phyloP scores from a whole-genome alignment of 2,329 filamentous ascomycete species.

The Ophiocordyceps polyrhachis-furcata region DNA sequence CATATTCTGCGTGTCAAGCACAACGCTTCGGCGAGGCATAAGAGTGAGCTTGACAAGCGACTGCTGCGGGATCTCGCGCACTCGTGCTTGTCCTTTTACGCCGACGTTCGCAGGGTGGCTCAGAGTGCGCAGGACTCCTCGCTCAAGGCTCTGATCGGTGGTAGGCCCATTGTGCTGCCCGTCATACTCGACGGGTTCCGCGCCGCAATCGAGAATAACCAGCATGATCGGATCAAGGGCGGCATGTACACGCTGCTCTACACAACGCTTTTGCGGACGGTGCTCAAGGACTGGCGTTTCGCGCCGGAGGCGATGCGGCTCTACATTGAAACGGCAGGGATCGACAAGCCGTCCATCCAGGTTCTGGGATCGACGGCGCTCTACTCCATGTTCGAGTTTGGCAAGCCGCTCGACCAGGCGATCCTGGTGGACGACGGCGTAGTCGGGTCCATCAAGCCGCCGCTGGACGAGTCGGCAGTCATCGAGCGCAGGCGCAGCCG shows the following conservation, averaged over 20 bases:
- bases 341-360: slow-evolving; percentile 90
- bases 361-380: slow-evolving; percentile 65
- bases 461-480: slow-evolving; percentile 38
- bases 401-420: slow-evolving; percentile 71
- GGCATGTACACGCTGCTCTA: slow-evolving; percentile 81
- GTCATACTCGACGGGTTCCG: slow-evolving; percentile 65
- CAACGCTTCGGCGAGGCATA: slow-evolving; percentile 73
- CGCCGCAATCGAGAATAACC: slow-evolving; percentile 57
- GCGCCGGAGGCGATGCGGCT: slow-evolving; percentile 75
- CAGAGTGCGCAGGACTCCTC: slow-evolving; percentile 87
- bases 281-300: slow-evolving; percentile 86
- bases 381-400: slow-evolving; percentile 81
- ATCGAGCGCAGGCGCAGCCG: slow-evolving; percentile 46
- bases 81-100: slow-evolving; percentile 80
- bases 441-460: slow-evolving; percentile 53
- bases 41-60: slow-evolving; percentile 75
- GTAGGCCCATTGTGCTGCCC: slow-evolving; percentile 75
- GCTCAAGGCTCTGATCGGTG: slow-evolving; percentile 75
- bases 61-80: slow-evolving; percentile 75
- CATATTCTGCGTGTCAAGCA: slow-evolving; percentile 87
- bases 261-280: slow-evolving; percentile 71
- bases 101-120: slow-evolving; percentile 85
- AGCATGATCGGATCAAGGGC: slow-evolving; percentile 87
- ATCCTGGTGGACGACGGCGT: slow-evolving; percentile 58
- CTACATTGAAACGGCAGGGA: slow-evolving; percentile 75